These are phyloP conservation scores for Eucalyptus microcorys DNA, from an alignment of 345 rosid genomes.

Conservation along the genomic window DNA sequence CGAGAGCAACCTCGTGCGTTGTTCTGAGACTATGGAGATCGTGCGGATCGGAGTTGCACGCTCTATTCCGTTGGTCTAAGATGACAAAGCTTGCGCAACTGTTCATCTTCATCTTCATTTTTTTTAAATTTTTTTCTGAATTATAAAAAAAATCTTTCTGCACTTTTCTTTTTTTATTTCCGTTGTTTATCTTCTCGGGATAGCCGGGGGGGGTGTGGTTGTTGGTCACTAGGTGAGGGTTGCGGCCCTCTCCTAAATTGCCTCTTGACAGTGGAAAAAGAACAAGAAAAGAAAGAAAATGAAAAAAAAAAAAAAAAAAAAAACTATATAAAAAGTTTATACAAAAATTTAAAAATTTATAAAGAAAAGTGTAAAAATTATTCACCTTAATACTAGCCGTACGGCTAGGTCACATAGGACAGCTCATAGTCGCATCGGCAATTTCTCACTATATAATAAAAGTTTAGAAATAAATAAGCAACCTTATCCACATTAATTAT, in stretches of 20 bases:
- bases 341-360: neutral
- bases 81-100: neutral
- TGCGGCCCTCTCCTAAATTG: neutral
- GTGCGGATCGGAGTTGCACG: neutral
- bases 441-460: neutral
- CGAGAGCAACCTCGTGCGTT: neutral
- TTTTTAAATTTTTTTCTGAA: neutral
- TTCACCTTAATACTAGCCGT: fast-evolving
- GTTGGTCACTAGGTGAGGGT: neutral
- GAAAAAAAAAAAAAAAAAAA: neutral
- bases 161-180: neutral
- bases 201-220: fast-evolving
- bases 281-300: neutral
- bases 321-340: neutral
- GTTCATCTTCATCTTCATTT: neutral
- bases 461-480: neutral
- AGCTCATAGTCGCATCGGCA: fast-evolving
- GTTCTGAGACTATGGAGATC: neutral
- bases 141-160: neutral
- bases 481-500: neutral
- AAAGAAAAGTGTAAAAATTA: neutral
- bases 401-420: neutral
- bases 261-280: fast-evolving
- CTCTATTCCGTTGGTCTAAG: neutral
- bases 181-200: neutral